A percentile compares a stretch with the other conserved stretches of the same genome.
Evolutionary conservation across 1,284 basidiomycete species (phyloP).

Genomic region (Phellinidium pouzarii): DNA sequence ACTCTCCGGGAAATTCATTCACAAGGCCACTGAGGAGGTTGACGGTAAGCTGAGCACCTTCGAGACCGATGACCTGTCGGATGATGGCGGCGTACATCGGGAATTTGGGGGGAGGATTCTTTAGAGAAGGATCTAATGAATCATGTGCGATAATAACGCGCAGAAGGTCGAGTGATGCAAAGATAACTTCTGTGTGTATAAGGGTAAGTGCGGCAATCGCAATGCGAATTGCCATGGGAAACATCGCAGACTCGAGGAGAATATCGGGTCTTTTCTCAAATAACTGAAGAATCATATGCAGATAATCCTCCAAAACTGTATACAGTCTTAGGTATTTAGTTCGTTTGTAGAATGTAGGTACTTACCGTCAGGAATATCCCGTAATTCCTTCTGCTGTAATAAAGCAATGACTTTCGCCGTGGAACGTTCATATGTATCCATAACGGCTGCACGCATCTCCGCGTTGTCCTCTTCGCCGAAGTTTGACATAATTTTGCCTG

Average conservation of each 20-base stretch:
- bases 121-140: slow-evolving; percentile 41
- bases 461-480: slow-evolving; percentile 63
- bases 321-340: slow-evolving; percentile 15
- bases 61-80: slow-evolving; percentile 59
- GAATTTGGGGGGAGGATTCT: slow-evolving; percentile 53
- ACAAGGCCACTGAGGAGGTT: slow-evolving; percentile 76
- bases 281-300: slow-evolving; percentile 75
- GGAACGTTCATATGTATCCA: slow-evolving; percentile 66
- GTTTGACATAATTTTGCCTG: slow-evolving; percentile 71
- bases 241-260: slow-evolving; percentile 70
- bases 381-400: slow-evolving; percentile 58
- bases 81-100: slow-evolving; percentile 62
- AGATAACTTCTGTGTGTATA: slow-evolving; percentile 75
- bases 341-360: background rate
- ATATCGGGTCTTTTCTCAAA: slow-evolving; percentile 66
- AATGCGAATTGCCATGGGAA: slow-evolving; percentile 71
- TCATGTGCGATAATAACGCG: slow-evolving; percentile 70
- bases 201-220: slow-evolving; percentile 73
- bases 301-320: slow-evolving; percentile 91
- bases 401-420: slow-evolving; percentile 66
- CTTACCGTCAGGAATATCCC: slow-evolving; percentile 78
- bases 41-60: slow-evolving; percentile 69
- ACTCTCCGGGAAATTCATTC: slow-evolving; percentile 85
- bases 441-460: slow-evolving; percentile 48
- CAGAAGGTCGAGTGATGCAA: slow-evolving; percentile 78